A percentile compares a stretch with the other conserved stretches of the same genome.
Conservation (phyloP, 805 yeast genomes). For the Hanseniaspora guilliermondii region DNA sequence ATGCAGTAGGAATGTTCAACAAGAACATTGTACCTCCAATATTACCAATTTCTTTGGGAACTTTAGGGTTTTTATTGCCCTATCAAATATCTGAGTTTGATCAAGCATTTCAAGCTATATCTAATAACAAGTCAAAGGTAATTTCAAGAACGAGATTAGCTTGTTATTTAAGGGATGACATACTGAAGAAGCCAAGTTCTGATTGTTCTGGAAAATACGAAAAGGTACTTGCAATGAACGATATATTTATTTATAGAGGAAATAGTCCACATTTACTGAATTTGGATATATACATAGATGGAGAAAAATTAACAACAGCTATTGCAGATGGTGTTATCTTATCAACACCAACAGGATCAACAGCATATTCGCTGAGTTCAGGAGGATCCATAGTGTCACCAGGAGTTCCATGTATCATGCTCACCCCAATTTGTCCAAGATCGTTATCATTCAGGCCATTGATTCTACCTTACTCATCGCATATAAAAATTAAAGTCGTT, state of each 20-base stretch:
- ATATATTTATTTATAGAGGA: slow-evolving; percentile 78
- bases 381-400: slow-evolving; percentile 95
- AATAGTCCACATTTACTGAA: slow-evolving; percentile 74
- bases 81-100: slow-evolving; percentile 58
- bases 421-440: slow-evolving; percentile 88
- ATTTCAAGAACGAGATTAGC: slow-evolving; percentile 67
- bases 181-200: slow-evolving; percentile 2
- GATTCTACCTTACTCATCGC: slow-evolving; percentile 65
- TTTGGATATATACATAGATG: slow-evolving; percentile 74
- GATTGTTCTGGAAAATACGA: slow-evolving; percentile 13
- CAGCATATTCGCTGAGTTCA: slow-evolving; percentile 78
- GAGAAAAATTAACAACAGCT: slow-evolving; percentile 73
- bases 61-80: slow-evolving; percentile 79
- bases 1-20: slow-evolving; percentile 70
- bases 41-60: slow-evolving; percentile 76
- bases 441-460: slow-evolving; percentile 84
- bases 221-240: slow-evolving; percentile 79
- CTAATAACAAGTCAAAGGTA: slow-evolving; percentile 56
- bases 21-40: slow-evolving; percentile 74
- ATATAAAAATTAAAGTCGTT: slow-evolving; percentile 46
- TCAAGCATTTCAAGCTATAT: slow-evolving; percentile 52
- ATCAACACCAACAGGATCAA: slow-evolving; percentile 89
- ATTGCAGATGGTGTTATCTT: slow-evolving; percentile 83
- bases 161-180: slow-evolving; percentile 43
- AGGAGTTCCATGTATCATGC: slow-evolving; percentile 61